phyloP scores from a whole-genome alignment of 352 stramenopile genomes.

The Phytophthora crassamura region DNA sequence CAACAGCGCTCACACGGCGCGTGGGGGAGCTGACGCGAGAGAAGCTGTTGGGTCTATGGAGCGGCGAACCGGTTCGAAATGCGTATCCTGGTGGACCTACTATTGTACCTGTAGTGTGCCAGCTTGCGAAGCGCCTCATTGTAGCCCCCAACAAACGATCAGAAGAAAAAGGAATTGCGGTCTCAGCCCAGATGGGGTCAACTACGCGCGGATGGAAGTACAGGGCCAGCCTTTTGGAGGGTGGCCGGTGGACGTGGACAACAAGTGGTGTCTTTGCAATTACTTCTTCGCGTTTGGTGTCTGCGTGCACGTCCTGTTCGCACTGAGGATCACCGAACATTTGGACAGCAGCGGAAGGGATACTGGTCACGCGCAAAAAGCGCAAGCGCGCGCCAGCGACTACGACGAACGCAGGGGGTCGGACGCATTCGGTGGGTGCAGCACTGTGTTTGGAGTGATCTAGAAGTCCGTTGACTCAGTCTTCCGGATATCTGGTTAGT shows the following conservation, averaged over 20 bases:
- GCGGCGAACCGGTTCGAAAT: too few species aligned
- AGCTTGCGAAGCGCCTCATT: background rate
- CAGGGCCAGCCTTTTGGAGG: background rate
- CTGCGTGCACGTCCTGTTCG: too few species aligned
- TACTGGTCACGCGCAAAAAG: background rate
- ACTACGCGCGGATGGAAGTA: background rate
- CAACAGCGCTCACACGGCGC: too few species aligned
- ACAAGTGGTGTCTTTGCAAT: background rate
- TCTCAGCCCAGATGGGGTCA: background rate
- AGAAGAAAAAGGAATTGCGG: background rate
- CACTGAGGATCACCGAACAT: background rate
- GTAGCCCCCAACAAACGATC: background rate
- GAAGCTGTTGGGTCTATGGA: too few species aligned
- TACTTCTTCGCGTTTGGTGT: constrained; percentile 1
- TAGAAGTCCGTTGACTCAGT: too few species aligned
- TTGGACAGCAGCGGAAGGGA: background rate
- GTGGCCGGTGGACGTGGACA: background rate
- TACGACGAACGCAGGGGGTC: background rate
- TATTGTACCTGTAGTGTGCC: background rate
- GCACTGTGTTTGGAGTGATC: background rate
- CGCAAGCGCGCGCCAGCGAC: background rate
- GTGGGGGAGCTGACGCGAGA: too few species aligned
- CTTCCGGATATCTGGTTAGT: too few species aligned
- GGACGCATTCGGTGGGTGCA: too few species aligned
- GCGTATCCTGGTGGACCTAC: background rate